Percentiles rank a stretch among this genome's conserved stretches.
These are phyloP conservation scores for Xylariaceae sp. DNA, from an alignment of 2,329 filamentous ascomycete genomes.

Conservation along the genomic window DNA sequence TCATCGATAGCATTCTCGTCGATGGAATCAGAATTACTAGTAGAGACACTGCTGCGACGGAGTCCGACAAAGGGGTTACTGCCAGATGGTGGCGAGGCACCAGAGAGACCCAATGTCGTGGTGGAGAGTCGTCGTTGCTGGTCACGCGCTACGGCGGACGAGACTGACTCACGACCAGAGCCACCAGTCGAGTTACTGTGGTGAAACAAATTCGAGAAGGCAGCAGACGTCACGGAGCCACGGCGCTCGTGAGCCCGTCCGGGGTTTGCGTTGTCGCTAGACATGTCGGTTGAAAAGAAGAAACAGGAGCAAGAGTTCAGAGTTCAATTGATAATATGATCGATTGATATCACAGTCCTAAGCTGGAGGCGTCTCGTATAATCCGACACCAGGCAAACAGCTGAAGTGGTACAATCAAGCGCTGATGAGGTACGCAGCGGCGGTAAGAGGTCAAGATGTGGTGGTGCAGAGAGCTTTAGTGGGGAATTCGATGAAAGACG, in stretches of 20 bases:
- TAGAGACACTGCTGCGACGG: conserved; percentile 65
- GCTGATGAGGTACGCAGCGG: neutral
- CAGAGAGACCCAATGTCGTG: conserved; percentile 68
- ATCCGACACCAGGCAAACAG: neutral
- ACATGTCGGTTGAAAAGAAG: conserved; percentile 25
- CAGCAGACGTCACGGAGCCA: conserved; percentile 52
- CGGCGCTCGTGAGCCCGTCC: conserved; percentile 39
- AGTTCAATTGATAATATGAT: neutral
- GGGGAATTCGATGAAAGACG: conserved; percentile 9
- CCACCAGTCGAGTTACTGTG: conserved; percentile 47
- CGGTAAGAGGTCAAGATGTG: neutral
- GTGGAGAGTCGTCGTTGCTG: conserved; percentile 68
- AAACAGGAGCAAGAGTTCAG: conserved; percentile 3
- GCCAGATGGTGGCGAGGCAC: conserved; percentile 56
- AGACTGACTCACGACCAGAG: conserved; percentile 24
- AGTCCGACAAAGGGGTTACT: conserved; percentile 43
- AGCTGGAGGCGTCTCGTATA: neutral
- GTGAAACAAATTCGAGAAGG: conserved; percentile 55
- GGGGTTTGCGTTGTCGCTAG: conserved; percentile 28
- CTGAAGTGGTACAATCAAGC: conserved; percentile 3
- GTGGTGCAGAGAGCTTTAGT: conserved; percentile 11
- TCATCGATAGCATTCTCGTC: conserved; percentile 73
- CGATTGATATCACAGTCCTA: neutral
- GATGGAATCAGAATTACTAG: conserved; percentile 56
- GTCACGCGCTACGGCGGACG: conserved; percentile 28